Evolutionary conservation across 2,329 filamentous ascomycete species (phyloP).

Genomic region (Stachybotrys chlorohalonatus): DNA sequence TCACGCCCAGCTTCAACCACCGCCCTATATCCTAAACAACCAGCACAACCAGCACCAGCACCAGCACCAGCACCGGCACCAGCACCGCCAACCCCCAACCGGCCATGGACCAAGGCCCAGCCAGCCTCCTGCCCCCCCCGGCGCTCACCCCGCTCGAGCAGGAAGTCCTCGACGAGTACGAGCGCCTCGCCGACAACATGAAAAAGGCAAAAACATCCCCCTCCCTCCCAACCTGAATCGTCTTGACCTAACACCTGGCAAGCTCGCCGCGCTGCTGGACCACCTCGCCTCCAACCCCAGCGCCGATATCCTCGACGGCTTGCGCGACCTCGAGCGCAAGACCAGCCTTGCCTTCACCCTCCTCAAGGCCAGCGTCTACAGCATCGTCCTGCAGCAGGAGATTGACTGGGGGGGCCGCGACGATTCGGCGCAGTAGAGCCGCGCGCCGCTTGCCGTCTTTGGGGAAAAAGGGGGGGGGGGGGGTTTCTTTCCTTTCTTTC

Average conservation of each 20-base stretch:
- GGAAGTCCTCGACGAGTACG: conserved; percentile 91
- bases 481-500: not conserved
- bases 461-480: too few species aligned
- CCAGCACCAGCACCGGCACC: not conserved
- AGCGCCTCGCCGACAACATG: conserved; percentile 78
- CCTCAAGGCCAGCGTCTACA: conserved; percentile 96
- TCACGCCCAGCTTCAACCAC: not conserved
- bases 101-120: conserved; percentile 1
- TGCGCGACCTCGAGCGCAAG: conserved; percentile 85
- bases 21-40: not conserved
- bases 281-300: conserved; percentile 62
- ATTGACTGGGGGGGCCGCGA: conserved; percentile 66
- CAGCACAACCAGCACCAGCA: not conserved
- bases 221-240: not conserved
- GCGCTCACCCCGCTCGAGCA: conserved; percentile 77
- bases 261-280: conserved; percentile 53
- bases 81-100: too few species aligned
- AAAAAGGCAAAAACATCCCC: conserved; percentile 54
- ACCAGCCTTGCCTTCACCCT: conserved; percentile 91
- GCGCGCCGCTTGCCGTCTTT: not conserved
- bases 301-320: conserved; percentile 74
- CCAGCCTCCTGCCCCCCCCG: conserved; percentile 29
- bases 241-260: not conserved
- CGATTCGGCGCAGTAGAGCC: conserved; percentile 26
- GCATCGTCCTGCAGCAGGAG: conserved; percentile 96